A percentile compares a stretch with the other conserved stretches of the same genome.
phyloP scores from a whole-genome alignment of 495 filamentous ascomycete genomes.

The Saxispiralis lemnorum region DNA sequence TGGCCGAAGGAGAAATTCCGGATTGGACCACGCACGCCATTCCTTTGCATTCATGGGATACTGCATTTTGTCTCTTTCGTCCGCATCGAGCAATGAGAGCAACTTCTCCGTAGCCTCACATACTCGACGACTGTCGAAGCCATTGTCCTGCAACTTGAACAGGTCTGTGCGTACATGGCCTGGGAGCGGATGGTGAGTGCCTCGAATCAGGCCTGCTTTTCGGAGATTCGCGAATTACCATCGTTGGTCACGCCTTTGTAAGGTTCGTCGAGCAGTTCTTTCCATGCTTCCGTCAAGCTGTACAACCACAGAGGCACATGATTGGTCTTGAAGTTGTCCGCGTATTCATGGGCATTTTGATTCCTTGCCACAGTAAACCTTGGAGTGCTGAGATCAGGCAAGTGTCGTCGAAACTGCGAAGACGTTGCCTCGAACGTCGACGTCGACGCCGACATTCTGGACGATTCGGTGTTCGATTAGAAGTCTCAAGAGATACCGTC shows the following conservation, averaged over 20 bases:
- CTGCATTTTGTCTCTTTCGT: constrained; percentile 29
- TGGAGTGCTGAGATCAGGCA: constrained; percentile 41
- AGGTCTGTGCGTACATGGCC: constrained; percentile 37
- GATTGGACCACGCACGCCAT: constrained; percentile 59
- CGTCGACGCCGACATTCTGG: not conserved
- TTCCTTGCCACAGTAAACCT: constrained; percentile 46
- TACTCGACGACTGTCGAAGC: constrained; percentile 37
- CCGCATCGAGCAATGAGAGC: constrained; percentile 27
- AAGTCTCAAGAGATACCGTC: no score
- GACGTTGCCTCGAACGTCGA: not conserved
- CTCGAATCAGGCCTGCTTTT: not conserved
- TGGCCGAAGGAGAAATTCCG: constrained; percentile 33
- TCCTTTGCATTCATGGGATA: constrained; percentile 51
- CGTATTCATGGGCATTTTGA: constrained; percentile 48
- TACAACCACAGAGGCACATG: constrained; percentile 51
- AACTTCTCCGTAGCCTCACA: constrained; percentile 29
- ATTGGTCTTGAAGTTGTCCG: constrained; percentile 38
- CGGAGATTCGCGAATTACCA: constrained; percentile 26
- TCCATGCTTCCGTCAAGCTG: constrained; percentile 47
- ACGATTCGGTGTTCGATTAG: no score
- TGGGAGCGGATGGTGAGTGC: constrained; percentile 12
- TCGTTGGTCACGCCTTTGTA: constrained; percentile 54
- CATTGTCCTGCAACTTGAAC: constrained; percentile 44
- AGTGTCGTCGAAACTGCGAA: constrained; percentile 35
- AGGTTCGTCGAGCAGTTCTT: constrained; percentile 44